A percentile compares a stretch with the other conserved stretches of the same genome.
phyloP scores from a whole-genome alignment of 352 stramenopile genomes.

The Pelagophyceae sp. region DNA sequence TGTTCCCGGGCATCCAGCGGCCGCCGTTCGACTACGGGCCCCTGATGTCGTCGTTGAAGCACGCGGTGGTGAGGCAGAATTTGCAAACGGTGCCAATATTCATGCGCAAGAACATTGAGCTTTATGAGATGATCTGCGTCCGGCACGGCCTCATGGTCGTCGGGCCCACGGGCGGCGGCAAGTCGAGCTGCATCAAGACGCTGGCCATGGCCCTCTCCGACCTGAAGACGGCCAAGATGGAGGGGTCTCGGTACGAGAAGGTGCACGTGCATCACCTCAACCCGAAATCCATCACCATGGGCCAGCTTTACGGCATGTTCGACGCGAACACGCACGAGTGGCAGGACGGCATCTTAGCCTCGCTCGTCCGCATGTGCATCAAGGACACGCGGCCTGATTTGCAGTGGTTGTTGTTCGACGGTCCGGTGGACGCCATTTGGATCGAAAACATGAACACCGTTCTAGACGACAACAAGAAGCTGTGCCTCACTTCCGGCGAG shows the following conservation, averaged over 20 bases:
- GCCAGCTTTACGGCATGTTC: slow-evolving; percentile 86
- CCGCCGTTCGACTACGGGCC: slow-evolving; percentile 77
- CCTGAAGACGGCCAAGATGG: slow-evolving; percentile 59
- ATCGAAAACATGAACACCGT: slow-evolving; percentile 97
- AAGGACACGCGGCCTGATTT: slow-evolving; percentile 70
- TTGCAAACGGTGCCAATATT: slow-evolving; percentile 79
- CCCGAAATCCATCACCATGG: slow-evolving; percentile 89
- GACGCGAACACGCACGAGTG: slow-evolving; percentile 87
- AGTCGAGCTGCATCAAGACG: slow-evolving; percentile 71
- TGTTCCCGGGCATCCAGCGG: slow-evolving; percentile 77
- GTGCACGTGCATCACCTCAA: slow-evolving; percentile 77
- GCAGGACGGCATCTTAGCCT: slow-evolving; percentile 80
- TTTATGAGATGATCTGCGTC: slow-evolving; percentile 88
- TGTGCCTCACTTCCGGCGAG: slow-evolving; percentile 83
- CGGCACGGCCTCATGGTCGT: slow-evolving; percentile 88
- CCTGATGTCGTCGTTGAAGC: slow-evolving; percentile 61
- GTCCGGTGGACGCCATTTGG: slow-evolving; percentile 87
- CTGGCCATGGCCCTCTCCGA: slow-evolving; percentile 69
- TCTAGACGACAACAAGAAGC: slow-evolving; percentile 84
- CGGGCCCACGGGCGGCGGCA: slow-evolving; percentile 78
- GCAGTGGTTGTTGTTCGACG: slow-evolving; percentile 91
- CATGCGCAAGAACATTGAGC: slow-evolving; percentile 78
- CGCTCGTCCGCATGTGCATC: slow-evolving; percentile 71
- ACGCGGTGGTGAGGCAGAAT: slow-evolving; percentile 63
- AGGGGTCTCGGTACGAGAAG: slow-evolving; percentile 54